Conservation (phyloP, 768 basidiomycete genomes). For the Brasilioporus rufonigricans region DNA sequence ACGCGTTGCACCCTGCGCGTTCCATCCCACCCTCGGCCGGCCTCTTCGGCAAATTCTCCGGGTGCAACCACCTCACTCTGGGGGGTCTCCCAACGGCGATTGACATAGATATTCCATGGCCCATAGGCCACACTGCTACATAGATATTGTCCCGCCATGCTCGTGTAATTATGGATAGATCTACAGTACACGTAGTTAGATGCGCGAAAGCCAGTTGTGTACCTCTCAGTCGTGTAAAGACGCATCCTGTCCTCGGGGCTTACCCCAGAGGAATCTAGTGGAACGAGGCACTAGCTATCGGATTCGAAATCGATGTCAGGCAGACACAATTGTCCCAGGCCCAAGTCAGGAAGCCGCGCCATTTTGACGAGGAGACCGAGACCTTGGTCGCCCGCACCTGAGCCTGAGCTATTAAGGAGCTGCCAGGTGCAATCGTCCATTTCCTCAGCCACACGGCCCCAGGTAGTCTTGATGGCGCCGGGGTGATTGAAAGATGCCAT, state of each 20-base stretch:
- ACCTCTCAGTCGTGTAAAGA: not conserved
- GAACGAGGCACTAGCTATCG: slow-evolving; percentile 9
- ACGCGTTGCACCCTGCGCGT: slow-evolving; percentile 7
- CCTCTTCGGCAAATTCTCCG: slow-evolving; percentile 15
- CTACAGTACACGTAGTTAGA: slow-evolving; percentile 17
- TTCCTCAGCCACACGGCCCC: slow-evolving; percentile 68
- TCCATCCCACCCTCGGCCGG: slow-evolving; percentile 17
- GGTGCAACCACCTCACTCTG: slow-evolving; percentile 1
- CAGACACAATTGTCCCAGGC: slow-evolving; percentile 57
- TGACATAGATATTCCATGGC: not conserved
- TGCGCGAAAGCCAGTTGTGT: slow-evolving; percentile 9
- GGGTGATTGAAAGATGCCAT: slow-evolving; percentile 67
- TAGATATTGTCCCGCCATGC: slow-evolving; percentile 12
- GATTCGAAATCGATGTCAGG: slow-evolving; percentile 30
- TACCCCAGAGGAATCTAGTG: slow-evolving; percentile 1
- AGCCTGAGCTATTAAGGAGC: slow-evolving; percentile 46
- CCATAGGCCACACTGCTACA: too few species aligned
- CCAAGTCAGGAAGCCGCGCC: slow-evolving; percentile 73
- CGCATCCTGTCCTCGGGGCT: not conserved
- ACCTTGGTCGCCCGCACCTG: slow-evolving; percentile 35
- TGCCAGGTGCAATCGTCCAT: slow-evolving; percentile 67
- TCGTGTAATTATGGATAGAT: slow-evolving; percentile 16
- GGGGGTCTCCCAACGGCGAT: slow-evolving; percentile 14
- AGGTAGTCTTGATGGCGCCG: slow-evolving; percentile 58
- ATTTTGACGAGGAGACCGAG: slow-evolving; percentile 71